Percentiles rank a stretch among this genome's conserved stretches.
Evolutionary conservation across 2,329 filamentous ascomycete genomes (phyloP).

Genomic region (Talaromyces sp.): DNA sequence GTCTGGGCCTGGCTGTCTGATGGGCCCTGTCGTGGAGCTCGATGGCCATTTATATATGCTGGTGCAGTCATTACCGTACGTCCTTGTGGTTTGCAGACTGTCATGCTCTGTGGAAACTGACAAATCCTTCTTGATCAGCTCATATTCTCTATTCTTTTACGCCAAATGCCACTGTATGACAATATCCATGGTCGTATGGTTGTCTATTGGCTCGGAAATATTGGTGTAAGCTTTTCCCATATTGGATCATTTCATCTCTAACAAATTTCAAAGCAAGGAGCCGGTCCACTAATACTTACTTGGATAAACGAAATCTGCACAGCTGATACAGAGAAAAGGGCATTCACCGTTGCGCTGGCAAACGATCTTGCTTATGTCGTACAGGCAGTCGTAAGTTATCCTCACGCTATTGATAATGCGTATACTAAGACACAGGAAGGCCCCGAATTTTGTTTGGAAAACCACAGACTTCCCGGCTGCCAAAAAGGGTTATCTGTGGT

Average conservation of each 20-base stretch:
- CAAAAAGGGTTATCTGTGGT: conserved; percentile 35
- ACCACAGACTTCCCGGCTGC: conserved; percentile 37
- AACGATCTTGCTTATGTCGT: conserved; percentile 34
- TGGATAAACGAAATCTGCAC: conserved; percentile 36
- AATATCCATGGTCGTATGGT: conserved; percentile 33
- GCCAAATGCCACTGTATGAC: conserved; percentile 34
- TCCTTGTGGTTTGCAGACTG: not conserved
- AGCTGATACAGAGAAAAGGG: conserved; percentile 28
- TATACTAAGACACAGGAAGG: conserved; percentile 10
- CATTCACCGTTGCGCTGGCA: conserved; percentile 27
- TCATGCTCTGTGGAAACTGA: not conserved
- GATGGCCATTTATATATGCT: conserved; percentile 38
- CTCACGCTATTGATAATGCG: not conserved
- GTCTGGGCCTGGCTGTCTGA: conserved; percentile 38
- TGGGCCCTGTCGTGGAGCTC: conserved; percentile 27
- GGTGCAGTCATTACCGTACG: conserved; percentile 34
- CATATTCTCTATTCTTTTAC: conserved; percentile 28
- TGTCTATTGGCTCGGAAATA: conserved; percentile 37
- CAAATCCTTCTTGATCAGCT: conserved; percentile 19
- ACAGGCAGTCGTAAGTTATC: conserved; percentile 25
- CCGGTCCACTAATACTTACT: conserved; percentile 36
- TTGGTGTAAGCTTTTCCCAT: conserved; percentile 25
- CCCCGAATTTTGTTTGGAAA: conserved; percentile 42
- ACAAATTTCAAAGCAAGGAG: conserved; percentile 22
- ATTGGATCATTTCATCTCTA: not conserved